Evolutionary conservation across 495 filamentous ascomycete species (phyloP).

Genomic region (Aspergillus bertholletiae): DNA sequence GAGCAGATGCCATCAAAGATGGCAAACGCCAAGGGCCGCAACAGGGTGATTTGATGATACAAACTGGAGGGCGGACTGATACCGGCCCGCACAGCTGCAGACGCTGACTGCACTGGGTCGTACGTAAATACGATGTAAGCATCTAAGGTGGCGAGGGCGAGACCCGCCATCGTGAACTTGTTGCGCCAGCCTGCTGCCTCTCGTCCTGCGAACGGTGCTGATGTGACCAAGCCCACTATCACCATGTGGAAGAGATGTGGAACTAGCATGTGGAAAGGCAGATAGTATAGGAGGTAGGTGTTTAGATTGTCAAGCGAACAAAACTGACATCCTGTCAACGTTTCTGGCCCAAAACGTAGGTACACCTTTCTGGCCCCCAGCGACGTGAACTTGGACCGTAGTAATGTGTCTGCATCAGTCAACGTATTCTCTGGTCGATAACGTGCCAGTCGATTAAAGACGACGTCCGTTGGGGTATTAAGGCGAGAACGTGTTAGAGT

Average conservation of each 20-base stretch:
- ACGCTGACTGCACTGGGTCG: conserved; percentile 53
- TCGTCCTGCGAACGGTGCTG: conserved; percentile 48
- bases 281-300: conserved; percentile 75
- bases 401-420: conserved; percentile 56
- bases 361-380: conserved; percentile 75
- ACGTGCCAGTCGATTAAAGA: conserved; percentile 73
- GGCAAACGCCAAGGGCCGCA: conserved; percentile 57
- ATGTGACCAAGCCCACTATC: conserved; percentile 62
- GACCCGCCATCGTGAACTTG: conserved; percentile 59
- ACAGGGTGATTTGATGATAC: conserved; percentile 61
- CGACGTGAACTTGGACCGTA: conserved; percentile 64
- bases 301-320: conserved; percentile 70
- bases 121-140: conserved; percentile 58
- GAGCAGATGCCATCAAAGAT: conserved; percentile 59
- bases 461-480: conserved; percentile 76
- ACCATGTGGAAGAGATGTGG: conserved; percentile 77
- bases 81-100: conserved; percentile 33
- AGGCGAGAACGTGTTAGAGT: conserved; percentile 70
- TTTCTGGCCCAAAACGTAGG: conserved; percentile 72
- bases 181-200: conserved; percentile 66
- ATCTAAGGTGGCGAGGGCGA: conserved; percentile 61
- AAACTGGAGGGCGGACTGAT: conserved; percentile 43
- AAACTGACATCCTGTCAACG: conserved; percentile 71
- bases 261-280: conserved; percentile 62
- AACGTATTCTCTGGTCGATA: conserved; percentile 53